Conservation (phyloP, 176 grass and related monocot genomes). For the Paspalum vaginatum region DNA sequence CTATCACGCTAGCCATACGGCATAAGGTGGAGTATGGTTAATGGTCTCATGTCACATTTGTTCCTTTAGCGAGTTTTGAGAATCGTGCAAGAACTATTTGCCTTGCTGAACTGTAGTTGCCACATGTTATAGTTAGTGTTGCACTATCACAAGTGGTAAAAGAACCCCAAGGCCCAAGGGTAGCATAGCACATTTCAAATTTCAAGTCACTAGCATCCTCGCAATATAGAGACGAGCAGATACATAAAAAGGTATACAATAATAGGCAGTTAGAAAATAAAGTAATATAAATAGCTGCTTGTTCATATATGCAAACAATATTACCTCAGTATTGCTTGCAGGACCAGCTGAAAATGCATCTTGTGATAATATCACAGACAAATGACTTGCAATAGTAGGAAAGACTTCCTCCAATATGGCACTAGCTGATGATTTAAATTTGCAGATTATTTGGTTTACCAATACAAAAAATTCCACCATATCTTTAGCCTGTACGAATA, state of each 20-base stretch:
- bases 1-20: not conserved
- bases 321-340: conserved; percentile 84
- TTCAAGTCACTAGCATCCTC: conserved; percentile 23
- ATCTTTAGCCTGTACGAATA: conserved; percentile 76
- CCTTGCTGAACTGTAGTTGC: not conserved
- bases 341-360: conserved; percentile 77
- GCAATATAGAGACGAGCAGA: not conserved
- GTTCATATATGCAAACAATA: conserved; percentile 23
- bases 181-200: not conserved
- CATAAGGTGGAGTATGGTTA: not conserved
- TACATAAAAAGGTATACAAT: conserved; percentile 26
- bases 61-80: conserved; percentile 4
- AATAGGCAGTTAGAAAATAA: conserved; percentile 23
- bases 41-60: not conserved
- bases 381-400: conserved; percentile 75
- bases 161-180: not conserved
- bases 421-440: conserved; percentile 76
- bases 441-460: conserved; percentile 92
- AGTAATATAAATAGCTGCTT: not conserved
- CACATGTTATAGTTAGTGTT: conserved; percentile 20
- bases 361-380: conserved; percentile 68
- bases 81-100: conserved; percentile 1
- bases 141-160: conserved; percentile 3
- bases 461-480: conserved; percentile 92
- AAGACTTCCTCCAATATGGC: conserved; percentile 81